Base-by-base conservation (phyloP, 2,329 filamentous ascomycete species). In the Phaeosphaeria sp. region DNA sequence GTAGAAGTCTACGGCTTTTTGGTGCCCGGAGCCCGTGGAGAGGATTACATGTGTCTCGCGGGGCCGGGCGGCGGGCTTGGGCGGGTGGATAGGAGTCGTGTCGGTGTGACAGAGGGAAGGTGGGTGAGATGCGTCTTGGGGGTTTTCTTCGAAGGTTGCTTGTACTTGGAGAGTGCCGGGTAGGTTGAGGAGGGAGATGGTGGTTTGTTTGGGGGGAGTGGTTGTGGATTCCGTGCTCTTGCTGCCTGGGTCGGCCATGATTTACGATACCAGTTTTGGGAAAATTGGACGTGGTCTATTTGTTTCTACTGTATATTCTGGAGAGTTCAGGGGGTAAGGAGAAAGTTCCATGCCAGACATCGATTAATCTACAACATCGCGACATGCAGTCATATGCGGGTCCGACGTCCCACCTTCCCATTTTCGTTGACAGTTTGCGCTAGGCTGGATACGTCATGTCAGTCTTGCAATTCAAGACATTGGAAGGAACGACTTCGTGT, bases 1-100 rank as follows among this genome's bases (percentile, higher is more conserved):
- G 70, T 74, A 82, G 66, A 82, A 81, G 0, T 50, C 40, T 6
- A 66, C 57, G 18, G 80, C 81, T 44, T 75, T 70, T 4, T 74
- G 73, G 13, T 76, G 79, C 2, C 81, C 81, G 2, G 81, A 82
- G 21, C 73, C 75, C 17, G 76, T 76, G 2, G 81, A 83, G 17
- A 83, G 66, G 36, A 83, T 70, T 47, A 83, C 68, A 57, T 82
- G 79, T 6, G 77, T 74, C 51, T 72, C 68, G 21, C 63, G 52
- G n/a, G 64, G 53, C 42, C 56, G 61, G 1, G 57, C 45, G 25
- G 57, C 50, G 22, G 49, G 6, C 13, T 22, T 18, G 44, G 52
- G 40, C n/a, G 42, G 4, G 44, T 71, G 49, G 22, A 65, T n/a
- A 20, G 62, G 46, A 21, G 63, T 57, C 66, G 65, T 69, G 15